Evolutionary conservation across 164 flowering plant species (phyloP).

Genomic region (Sedum album): DNA sequence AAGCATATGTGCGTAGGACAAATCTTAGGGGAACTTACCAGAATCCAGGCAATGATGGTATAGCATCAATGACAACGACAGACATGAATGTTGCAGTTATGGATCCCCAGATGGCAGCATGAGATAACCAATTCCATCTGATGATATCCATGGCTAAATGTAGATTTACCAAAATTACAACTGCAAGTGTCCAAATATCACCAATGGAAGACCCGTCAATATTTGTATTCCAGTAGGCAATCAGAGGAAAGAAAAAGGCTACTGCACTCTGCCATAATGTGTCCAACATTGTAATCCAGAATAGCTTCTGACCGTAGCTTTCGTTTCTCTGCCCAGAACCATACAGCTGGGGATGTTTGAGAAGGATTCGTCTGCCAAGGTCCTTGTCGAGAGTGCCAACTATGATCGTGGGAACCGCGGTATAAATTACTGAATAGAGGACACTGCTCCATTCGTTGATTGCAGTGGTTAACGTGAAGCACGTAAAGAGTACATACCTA

Average conservation of each 20-base stretch:
- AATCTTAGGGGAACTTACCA: constrained; percentile 40
- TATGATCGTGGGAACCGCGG: constrained; percentile 73
- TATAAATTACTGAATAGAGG: constrained; percentile 78
- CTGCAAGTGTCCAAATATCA: constrained; percentile 87
- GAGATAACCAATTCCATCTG: constrained; percentile 82
- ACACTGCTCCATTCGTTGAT: constrained; percentile 91
- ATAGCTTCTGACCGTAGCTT: constrained; percentile 53
- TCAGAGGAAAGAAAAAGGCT: constrained; percentile 58
- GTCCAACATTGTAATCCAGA: constrained; percentile 82
- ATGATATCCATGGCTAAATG: constrained; percentile 92
- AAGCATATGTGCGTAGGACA: constrained; percentile 2
- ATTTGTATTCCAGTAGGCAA: constrained; percentile 55
- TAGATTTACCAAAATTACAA: constrained; percentile 72
- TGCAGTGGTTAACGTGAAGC: constrained; percentile 73
- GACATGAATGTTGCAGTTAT: constrained; percentile 67
- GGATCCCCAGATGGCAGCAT: constrained; percentile 90
- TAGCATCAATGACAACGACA: constrained; percentile 64
- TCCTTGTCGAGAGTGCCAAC: constrained; percentile 89
- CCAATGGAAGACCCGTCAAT: constrained; percentile 70
- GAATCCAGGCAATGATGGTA: constrained; percentile 57
- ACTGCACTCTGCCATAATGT: constrained; percentile 90
- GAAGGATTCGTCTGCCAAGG: constrained; percentile 62
- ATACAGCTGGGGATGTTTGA: constrained; percentile 70
- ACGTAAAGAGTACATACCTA: constrained; percentile 84
- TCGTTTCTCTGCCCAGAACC: constrained; percentile 82